Evolutionary conservation across 2,329 filamentous ascomycete genomes (phyloP).

Genomic region (Hortaea werneckii): DNA sequence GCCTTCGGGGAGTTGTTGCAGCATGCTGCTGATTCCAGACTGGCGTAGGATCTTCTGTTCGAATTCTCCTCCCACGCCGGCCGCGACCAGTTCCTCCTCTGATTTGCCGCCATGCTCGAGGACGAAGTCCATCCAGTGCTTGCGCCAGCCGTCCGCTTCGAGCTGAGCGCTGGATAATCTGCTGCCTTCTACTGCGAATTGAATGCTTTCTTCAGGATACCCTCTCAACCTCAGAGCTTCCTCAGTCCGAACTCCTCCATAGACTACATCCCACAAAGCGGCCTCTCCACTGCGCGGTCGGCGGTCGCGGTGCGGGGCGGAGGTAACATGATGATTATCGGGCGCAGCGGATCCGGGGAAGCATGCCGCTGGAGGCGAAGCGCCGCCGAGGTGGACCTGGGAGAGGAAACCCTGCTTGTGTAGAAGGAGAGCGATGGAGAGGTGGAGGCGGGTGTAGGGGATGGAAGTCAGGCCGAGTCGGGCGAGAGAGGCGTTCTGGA

Average conservation of each 20-base stretch:
- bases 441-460: constrained; percentile 69
- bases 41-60: background rate
- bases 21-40: background rate
- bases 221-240: constrained; percentile 11
- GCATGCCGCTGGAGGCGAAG: constrained; percentile 40
- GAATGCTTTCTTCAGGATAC: constrained; percentile 15
- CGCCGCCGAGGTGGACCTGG: constrained; percentile 64
- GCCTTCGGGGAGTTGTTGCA: background rate
- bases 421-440: constrained; percentile 62
- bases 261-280: constrained; percentile 18
- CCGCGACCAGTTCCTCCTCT: constrained; percentile 11
- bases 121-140: constrained; percentile 12
- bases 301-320: constrained; percentile 16
- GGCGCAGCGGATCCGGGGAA: constrained; percentile 18
- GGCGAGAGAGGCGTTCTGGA: constrained; percentile 81
- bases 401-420: constrained; percentile 76
- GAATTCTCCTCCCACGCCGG: constrained; percentile 5
- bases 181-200: constrained; percentile 15
- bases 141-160: constrained; percentile 16
- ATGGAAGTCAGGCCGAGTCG: constrained; percentile 76
- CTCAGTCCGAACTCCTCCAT: constrained; percentile 8
- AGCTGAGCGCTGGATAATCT: constrained; percentile 14
- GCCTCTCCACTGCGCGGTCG: constrained; percentile 15
- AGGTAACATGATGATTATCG: constrained; percentile 19
- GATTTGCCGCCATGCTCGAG: constrained; percentile 7